Evolutionary conservation across 2,329 filamentous ascomycete genomes (phyloP).

Genomic region (Colletotrichum eleusines): DNA sequence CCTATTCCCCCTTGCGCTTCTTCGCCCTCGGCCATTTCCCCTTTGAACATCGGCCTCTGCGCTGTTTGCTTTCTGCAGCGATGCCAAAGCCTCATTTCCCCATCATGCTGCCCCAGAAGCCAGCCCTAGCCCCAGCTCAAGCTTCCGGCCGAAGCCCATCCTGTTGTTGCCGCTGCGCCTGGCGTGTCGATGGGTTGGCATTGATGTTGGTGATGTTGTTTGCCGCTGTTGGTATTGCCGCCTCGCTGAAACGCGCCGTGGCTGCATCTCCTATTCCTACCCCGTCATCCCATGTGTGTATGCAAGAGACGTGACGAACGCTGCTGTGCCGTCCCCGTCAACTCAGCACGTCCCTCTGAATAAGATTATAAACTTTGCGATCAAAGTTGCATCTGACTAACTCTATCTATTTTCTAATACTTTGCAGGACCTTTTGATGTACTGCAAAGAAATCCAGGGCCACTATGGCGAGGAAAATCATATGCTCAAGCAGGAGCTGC

Average conservation of each 20-base stretch:
- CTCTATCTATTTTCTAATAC: not conserved
- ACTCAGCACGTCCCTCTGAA: not conserved
- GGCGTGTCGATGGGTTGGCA: not conserved
- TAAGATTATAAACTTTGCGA: conserved; percentile 14
- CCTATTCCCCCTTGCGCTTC: conserved; percentile 18
- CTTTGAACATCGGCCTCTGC: conserved; percentile 4
- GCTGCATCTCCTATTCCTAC: conserved; percentile 9
- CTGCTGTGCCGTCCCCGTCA: not conserved
- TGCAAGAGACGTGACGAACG: conserved; percentile 14
- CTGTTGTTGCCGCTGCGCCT: not conserved
- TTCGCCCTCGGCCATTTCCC: conserved; percentile 10
- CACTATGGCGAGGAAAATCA: conserved; percentile 59
- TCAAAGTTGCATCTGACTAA: conserved; percentile 14
- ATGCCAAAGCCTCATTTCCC: conserved; percentile 25
- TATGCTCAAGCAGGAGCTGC: conserved; percentile 56
- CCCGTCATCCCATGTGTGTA: conserved; percentile 9
- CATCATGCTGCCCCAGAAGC: not conserved
- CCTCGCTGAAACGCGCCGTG: not conserved
- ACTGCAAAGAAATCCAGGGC: conserved; percentile 59
- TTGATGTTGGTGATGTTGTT: not conserved
- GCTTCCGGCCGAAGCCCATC: not conserved
- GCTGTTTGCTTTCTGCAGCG: conserved; percentile 17
- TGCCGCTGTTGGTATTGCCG: not conserved
- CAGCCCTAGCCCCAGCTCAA: conserved; percentile 7
- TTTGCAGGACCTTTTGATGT: conserved; percentile 60